Percentiles rank a stretch among this genome's conserved stretches.
These are phyloP conservation scores for Poteriospumella lacustris DNA, from an alignment of 108 stramenopile genomes.

Conservation along the genomic window DNA sequence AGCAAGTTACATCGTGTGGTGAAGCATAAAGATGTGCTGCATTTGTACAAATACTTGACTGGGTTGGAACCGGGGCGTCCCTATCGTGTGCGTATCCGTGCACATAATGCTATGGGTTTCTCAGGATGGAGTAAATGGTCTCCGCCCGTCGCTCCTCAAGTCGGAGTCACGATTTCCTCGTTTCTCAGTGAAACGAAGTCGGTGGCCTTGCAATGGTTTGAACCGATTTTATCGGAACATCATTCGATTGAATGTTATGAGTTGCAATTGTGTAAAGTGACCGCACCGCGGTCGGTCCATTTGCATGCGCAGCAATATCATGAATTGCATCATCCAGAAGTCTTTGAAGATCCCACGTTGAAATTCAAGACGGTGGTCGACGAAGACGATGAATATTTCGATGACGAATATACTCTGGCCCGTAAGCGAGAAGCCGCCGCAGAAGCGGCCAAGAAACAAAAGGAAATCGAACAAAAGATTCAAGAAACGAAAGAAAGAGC, in stretches of 20 bases:
- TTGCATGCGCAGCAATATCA: no score
- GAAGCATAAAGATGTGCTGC: neutral
- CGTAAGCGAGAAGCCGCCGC: no score
- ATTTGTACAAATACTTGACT: neutral
- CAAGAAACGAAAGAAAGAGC: no score
- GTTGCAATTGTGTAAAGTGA: neutral
- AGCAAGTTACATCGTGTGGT: neutral
- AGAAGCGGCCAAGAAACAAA: no score
- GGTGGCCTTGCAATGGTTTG: neutral
- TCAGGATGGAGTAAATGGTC: neutral
- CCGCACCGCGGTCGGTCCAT: no score
- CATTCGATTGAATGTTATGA: neutral
- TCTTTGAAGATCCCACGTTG: no score
- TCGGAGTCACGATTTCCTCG: neutral
- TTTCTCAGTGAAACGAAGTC: neutral
- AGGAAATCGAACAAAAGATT: no score
- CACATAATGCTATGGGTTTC: neutral
- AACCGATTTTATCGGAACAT: neutral
- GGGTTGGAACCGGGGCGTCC: neutral
- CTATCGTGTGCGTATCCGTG: neutral
- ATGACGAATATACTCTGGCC: no score
- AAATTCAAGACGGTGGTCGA: no score
- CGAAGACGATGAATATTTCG: no score
- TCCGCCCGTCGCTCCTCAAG: neutral
- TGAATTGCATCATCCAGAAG: no score